Base-by-base conservation (phyloP, 2,329 filamentous ascomycete genomes). In the Phaeophleospora eucalypticola region DNA sequence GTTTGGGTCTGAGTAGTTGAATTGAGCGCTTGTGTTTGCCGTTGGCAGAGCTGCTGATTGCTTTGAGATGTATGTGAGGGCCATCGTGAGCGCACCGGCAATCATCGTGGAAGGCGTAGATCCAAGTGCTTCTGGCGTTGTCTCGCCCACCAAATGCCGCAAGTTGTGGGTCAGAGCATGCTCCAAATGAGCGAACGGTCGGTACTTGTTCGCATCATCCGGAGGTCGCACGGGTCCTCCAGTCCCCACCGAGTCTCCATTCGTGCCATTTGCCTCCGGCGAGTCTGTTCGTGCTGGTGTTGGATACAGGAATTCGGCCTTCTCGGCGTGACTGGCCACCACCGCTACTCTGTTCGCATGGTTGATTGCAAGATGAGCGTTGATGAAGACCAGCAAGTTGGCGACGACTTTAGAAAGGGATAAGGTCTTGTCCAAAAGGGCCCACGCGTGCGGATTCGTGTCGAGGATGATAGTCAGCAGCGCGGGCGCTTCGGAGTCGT, bases 371-470 rank as follows among this genome's bases (percentile, higher is more conserved):
- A 98, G 79, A 65, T 98, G 94, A 45, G 91, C 89, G 68, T 98
- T 97, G 71, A 96, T 84, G 71, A 96, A 97, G 73, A 98, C 85
- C 62, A 97, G 84, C 54, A 97, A 80, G 70, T 91, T 86, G 52
- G 91, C 88, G 50, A 98, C 76, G 51, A 89, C 89, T 62, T 86
- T 84, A 41, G 87, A 87, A 51, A 98, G 80, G 20, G 91, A 82
- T 6, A 97, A 82, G 24, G 80, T 80, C 46, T 81, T 71, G 51
- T 83, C 76, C 36, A 97, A 80, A 50, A 87, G 77, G 4, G 87
- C 83, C 93, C 93, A 95, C 59, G 93, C 90, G 59, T 90, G 86
- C 2, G 93, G 93, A 66, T 98, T 98, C 19, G 91, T 96, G 73
- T 98, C 93, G 72, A 98, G 80, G 62, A 98, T 78, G 61, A 98